Conservation (phyloP, 192 early-diverging fungal species). For the Ambispora gerdemannii region DNA sequence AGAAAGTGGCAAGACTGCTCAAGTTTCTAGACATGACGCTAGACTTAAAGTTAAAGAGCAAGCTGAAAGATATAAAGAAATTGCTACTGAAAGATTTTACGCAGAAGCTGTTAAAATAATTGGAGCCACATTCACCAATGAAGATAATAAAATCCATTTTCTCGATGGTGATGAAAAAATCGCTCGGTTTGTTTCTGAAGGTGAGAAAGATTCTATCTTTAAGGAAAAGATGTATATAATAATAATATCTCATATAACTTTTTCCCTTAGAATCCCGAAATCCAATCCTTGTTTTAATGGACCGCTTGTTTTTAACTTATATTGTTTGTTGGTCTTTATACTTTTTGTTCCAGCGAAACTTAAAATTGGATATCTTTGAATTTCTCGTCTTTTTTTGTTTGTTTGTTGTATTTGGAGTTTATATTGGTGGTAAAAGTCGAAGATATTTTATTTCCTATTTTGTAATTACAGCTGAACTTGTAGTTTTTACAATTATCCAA, state of each 20-base stretch:
- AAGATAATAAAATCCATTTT: constrained; percentile 8
- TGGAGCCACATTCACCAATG: constrained; percentile 13
- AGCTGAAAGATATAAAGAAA: neutral
- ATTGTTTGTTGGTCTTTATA: neutral
- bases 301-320: neutral
- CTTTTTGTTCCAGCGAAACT: neutral
- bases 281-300: neutral
- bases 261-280: constrained; percentile 11
- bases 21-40: neutral
- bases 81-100: neutral
- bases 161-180: constrained; percentile 6
- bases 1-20: too few relatives aligned
- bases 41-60: neutral
- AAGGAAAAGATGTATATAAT: constrained; percentile 7
- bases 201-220: neutral
- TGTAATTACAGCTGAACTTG: constrained; percentile 13
- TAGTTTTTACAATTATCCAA: too few relatives aligned
- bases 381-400: neutral
- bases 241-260: neutral
- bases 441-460: constrained; percentile 15
- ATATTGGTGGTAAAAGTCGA: neutral
- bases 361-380: neutral
- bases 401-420: neutral
- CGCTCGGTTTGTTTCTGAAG: neutral
- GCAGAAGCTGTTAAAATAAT: constrained; percentile 9